These are phyloP conservation scores for Backusella tarrabulga DNA, from an alignment of 192 early-diverging fungal genomes.

Conservation along the genomic window DNA sequence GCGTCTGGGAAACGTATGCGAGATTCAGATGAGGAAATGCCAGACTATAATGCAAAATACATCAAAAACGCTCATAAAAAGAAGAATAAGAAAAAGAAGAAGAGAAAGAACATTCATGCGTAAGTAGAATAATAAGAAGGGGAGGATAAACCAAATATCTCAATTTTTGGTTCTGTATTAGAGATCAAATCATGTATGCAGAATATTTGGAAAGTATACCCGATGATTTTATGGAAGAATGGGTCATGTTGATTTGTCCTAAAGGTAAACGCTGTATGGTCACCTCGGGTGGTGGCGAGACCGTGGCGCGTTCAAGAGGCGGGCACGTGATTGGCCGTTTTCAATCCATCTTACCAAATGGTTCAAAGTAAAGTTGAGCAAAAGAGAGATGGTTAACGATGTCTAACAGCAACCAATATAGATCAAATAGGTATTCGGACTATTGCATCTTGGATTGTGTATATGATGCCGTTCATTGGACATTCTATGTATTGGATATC, in stretches of 20 bases:
- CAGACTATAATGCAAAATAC: neutral
- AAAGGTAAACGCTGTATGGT: constrained; percentile 58
- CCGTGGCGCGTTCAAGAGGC: constrained; percentile 32
- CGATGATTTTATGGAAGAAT: constrained; percentile 44
- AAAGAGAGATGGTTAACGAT: neutral
- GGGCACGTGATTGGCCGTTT: constrained; percentile 43
- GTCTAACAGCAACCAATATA: neutral
- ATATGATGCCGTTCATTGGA: constrained; percentile 46
- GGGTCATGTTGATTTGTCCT: constrained; percentile 53
- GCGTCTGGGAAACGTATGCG: neutral
- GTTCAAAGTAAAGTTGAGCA: constrained; percentile 25
- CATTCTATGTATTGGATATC: constrained; percentile 57
- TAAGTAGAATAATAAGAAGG: constrained; percentile 11
- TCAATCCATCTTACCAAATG: constrained; percentile 53
- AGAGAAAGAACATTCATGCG: constrained; percentile 38
- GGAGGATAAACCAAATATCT: neutral
- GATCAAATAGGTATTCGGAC: constrained; percentile 38
- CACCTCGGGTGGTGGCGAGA: constrained; percentile 42
- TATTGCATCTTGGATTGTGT: constrained; percentile 62
- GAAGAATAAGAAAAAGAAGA: constrained; percentile 30
- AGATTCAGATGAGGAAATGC: constrained; percentile 11
- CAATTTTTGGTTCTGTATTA: neutral
- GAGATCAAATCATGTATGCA: constrained; percentile 59
- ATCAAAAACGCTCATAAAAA: constrained; percentile 24
- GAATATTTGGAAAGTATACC: constrained; percentile 52